phyloP scores from a whole-genome alignment of 169 alveolate genomes.

The Cryptosporidium viatorum region DNA sequence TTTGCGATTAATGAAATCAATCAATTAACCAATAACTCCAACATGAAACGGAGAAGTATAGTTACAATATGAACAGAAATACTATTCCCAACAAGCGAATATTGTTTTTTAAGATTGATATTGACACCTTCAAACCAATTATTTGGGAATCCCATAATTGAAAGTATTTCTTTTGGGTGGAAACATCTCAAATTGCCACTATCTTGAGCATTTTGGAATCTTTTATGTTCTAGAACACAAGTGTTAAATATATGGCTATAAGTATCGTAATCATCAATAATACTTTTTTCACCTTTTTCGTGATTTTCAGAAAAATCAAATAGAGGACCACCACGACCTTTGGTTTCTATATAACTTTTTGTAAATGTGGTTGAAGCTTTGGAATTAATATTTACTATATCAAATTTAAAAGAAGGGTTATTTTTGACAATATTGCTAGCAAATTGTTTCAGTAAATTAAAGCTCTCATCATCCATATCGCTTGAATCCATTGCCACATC shows the following conservation, averaged over 20 bases:
- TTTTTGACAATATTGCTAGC: slow-evolving; percentile 9
- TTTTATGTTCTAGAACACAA: not conserved
- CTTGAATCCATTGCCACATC: slow-evolving; percentile 7
- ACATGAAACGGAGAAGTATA: slow-evolving; percentile 78
- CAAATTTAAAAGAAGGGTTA: slow-evolving; percentile 78
- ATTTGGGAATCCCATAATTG: slow-evolving; percentile 81
- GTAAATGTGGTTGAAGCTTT: slow-evolving; percentile 83
- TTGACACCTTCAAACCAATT: slow-evolving; percentile 77
- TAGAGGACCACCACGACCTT: slow-evolving; percentile 74
- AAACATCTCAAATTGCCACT: slow-evolving; percentile 77
- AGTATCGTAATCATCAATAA: not conserved
- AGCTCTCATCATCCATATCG: not conserved
- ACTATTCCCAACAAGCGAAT: slow-evolving; percentile 83
- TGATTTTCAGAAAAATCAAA: slow-evolving; percentile 3
- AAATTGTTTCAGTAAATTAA: slow-evolving; percentile 6
- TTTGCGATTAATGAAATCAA: not conserved
- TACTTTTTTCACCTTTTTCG: not conserved
- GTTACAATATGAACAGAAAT: slow-evolving; percentile 81
- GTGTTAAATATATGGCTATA: slow-evolving; percentile 52
- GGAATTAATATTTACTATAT: slow-evolving; percentile 78
- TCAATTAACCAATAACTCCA: slow-evolving; percentile 44
- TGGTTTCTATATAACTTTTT: slow-evolving; percentile 79
- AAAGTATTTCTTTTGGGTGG: slow-evolving; percentile 81
- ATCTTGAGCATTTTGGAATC: slow-evolving; percentile 18
- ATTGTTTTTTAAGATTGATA: slow-evolving; percentile 72